phyloP scores from a whole-genome alignment of 2,329 filamentous ascomycete genomes.

The Arthroderma sp. region DNA sequence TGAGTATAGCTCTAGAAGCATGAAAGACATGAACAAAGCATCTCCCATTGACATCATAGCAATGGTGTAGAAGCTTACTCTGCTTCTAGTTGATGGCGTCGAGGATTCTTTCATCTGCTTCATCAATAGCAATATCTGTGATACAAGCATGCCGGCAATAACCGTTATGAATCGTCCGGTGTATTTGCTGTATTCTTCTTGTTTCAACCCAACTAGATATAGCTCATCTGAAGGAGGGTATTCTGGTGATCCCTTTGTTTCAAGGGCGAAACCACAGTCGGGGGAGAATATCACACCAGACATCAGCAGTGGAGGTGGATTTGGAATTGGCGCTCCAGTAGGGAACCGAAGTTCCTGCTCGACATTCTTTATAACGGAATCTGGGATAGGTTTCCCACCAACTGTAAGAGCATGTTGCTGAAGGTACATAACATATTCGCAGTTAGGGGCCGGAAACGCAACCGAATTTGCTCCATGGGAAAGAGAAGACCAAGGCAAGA shows the following conservation, averaged over 20 bases:
- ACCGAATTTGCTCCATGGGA: conserved; percentile 43
- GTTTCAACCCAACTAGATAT: conserved; percentile 46
- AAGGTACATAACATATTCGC: conserved; percentile 78
- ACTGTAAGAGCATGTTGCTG: conserved; percentile 45
- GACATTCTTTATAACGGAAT: conserved; percentile 37
- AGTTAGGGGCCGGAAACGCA: conserved; percentile 54
- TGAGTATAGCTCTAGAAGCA: conserved; percentile 45
- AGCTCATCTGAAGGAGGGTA: conserved; percentile 39
- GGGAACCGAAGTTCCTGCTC: conserved; percentile 50
- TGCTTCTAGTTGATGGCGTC: conserved; percentile 52
- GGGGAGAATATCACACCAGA: conserved; percentile 52
- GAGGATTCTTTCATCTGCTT: conserved; percentile 53
- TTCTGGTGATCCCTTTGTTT: conserved; percentile 48
- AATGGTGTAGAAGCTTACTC: conserved; percentile 53
- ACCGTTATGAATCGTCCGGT: conserved; percentile 43
- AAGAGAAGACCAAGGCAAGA: conserved; percentile 65
- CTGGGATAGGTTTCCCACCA: conserved; percentile 21
- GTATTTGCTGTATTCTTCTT: conserved; percentile 43
- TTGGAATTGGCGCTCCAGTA: conserved; percentile 43
- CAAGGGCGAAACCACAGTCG: conserved; percentile 54
- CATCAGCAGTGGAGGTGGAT: conserved; percentile 43
- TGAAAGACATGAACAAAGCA: conserved; percentile 46
- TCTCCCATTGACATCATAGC: conserved; percentile 51
- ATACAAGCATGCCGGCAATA: conserved; percentile 38
- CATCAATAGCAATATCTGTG: conserved; percentile 46